Percentiles rank a stretch among this genome's conserved stretches.
These are phyloP conservation scores for Fusarium lyarnte DNA, from an alignment of 2,329 filamentous ascomycete genomes.

Conservation along the genomic window DNA sequence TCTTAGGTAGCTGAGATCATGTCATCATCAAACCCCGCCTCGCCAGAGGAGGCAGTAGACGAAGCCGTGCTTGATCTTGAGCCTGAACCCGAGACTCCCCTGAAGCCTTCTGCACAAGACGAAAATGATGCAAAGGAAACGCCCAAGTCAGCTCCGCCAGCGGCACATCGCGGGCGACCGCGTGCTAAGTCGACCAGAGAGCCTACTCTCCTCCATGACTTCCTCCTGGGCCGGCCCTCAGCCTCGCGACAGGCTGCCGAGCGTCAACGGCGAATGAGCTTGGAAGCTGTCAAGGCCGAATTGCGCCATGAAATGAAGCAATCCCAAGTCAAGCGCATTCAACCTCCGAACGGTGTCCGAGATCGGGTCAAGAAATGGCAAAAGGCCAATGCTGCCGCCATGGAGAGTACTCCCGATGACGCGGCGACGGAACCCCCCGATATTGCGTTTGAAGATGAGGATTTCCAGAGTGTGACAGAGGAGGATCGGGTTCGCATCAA, in stretches of 20 bases:
- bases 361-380: constrained; percentile 89
- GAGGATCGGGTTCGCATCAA: constrained; percentile 68
- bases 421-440: constrained; percentile 68
- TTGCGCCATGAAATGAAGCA: constrained; percentile 65
- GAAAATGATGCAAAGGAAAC: constrained; percentile 40
- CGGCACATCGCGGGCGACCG: constrained; percentile 45
- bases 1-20: constrained; percentile 40
- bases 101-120: constrained; percentile 23
- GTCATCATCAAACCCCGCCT: constrained; percentile 42
- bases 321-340: constrained; percentile 66
- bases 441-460: constrained; percentile 67
- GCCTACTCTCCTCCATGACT: constrained; percentile 64
- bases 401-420: constrained; percentile 62
- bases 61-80: constrained; percentile 33
- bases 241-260: constrained; percentile 64
- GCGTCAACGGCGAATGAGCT: constrained; percentile 63
- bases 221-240: constrained; percentile 65
- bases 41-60: constrained; percentile 40
- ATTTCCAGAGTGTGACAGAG: constrained; percentile 67
- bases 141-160: constrained; percentile 57
- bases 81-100: constrained; percentile 31
- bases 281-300: constrained; percentile 67
- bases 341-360: constrained; percentile 73
- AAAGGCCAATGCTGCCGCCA: constrained; percentile 75
- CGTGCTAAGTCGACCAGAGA: constrained; percentile 54